Base-by-base conservation (phyloP, 768 basidiomycete genomes). In the Gelatoporia subvermispora region DNA sequence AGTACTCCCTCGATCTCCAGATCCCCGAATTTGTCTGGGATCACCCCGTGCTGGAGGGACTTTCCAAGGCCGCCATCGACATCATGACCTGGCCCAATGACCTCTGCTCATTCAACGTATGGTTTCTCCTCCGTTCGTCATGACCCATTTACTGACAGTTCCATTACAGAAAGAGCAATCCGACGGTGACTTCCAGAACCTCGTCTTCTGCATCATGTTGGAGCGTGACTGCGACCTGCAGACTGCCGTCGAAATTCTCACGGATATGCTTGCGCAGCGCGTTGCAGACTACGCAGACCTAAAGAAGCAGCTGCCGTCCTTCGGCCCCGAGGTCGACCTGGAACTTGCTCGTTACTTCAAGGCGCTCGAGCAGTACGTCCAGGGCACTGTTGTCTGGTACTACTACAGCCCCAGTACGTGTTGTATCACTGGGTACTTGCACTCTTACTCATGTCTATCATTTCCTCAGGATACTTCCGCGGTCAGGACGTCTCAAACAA, bases 61-160 rank as follows among this genome's bases (percentile, higher is more conserved):
- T 70, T 68, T 70, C 68, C 35, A 62, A 69, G n/a, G 68, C 68
- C n/a, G 69, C 66, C 0, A 69, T 52, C 15, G 68, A 70, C 46
- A 64, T 70, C 16, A 71, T 70, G 68, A 71, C 68, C 1, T 70
- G 68, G 68, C 68, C 68, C n/a, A 70, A 70, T 36, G 44, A 53
- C n/a, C 22, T 48, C 9, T 46, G 48, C 36, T 52, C 52, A 17
- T 58, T 48, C 42, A 50, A 57, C 31, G 49, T 54, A 35, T 23
- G 47, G 24, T 28, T 35, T 31, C 36, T 41, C 21, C 17, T 18
- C 16, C 18, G 16, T 16, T 28, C 56, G 53, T 39, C 36, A 36
- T 16, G 22, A 53, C 18, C 7, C 24, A 5, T 41, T 1, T 15
- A 35, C 45, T 40, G 35, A 43, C 24, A 42, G 3, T 18, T 2